phyloP scores from a whole-genome alignment of 208 protist genomes.

The Phytomonas sp. region DNA sequence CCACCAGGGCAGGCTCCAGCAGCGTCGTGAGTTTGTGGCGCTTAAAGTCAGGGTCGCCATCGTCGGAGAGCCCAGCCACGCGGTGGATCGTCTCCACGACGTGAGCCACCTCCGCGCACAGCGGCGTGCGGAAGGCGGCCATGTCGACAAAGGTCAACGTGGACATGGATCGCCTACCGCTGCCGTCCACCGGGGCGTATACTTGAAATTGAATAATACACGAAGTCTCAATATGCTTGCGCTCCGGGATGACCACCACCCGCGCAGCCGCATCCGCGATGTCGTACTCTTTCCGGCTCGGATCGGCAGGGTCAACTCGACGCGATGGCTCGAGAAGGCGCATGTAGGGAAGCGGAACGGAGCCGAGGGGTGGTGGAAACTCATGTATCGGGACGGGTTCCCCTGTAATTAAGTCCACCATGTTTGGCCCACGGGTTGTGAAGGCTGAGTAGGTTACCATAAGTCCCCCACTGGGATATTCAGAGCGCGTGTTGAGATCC shows the following conservation, averaged over 20 bases:
- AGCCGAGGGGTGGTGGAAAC: slow-evolving; percentile 69
- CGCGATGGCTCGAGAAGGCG: slow-evolving; percentile 31
- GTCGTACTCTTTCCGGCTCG: neutral
- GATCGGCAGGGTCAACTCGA: neutral
- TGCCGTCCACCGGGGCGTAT: slow-evolving; percentile 62
- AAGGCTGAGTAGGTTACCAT: slow-evolving; percentile 79
- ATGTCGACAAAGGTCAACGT: slow-evolving; percentile 86
- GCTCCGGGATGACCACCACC: slow-evolving; percentile 56
- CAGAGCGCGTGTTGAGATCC: neutral
- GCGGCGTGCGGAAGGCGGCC: slow-evolving; percentile 50
- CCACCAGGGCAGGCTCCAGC: slow-evolving; percentile 65
- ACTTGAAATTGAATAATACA: slow-evolving; percentile 84
- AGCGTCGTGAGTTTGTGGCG: slow-evolving; percentile 59
- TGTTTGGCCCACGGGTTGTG: slow-evolving; percentile 49
- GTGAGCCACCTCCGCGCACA: slow-evolving; percentile 59
- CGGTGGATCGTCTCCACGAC: slow-evolving; percentile 60
- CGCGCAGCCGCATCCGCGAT: slow-evolving; percentile 15
- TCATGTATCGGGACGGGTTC: slow-evolving; percentile 53
- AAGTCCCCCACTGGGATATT: slow-evolving; percentile 21
- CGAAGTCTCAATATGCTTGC: slow-evolving; percentile 67
- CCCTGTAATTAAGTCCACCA: slow-evolving; percentile 49
- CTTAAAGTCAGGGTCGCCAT: slow-evolving; percentile 53
- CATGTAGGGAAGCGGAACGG: slow-evolving; percentile 64
- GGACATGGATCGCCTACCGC: slow-evolving; percentile 67
- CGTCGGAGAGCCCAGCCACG: slow-evolving; percentile 35